Conservation (phyloP, 495 filamentous ascomycete genomes). For the Staphylotrichum tortipilum region DNA sequence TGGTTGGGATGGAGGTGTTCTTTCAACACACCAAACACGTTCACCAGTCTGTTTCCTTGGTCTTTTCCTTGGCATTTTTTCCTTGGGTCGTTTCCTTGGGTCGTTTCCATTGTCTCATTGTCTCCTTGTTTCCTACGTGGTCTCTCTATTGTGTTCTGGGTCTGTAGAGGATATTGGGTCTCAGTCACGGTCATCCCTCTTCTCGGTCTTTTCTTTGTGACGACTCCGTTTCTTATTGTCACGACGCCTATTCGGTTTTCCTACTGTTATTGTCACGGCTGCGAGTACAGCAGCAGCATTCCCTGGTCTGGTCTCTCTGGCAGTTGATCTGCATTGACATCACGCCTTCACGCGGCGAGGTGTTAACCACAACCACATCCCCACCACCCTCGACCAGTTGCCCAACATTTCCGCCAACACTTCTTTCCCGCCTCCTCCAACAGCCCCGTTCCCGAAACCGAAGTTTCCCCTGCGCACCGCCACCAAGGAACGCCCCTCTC, state of each 20-base stretch:
- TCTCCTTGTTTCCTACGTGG: slow-evolving; percentile 16
- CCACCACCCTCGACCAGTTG: slow-evolving; percentile 1
- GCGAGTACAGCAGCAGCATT: background rate
- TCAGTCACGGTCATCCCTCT: too few species aligned
- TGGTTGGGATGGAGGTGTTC: background rate
- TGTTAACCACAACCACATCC: background rate
- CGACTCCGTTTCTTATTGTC: slow-evolving; percentile 20
- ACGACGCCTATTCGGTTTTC: background rate
- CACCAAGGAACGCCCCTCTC: slow-evolving; percentile 20
- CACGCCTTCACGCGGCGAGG: background rate
- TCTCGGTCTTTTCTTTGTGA: slow-evolving; percentile 11
- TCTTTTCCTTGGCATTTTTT: background rate
- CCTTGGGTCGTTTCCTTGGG: background rate
- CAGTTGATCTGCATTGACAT: slow-evolving; percentile 24
- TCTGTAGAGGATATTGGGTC: slow-evolving; percentile 17
- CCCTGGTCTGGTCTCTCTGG: slow-evolving; percentile 5
- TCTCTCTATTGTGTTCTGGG: slow-evolving; percentile 14
- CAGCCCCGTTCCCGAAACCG: slow-evolving; percentile 20
- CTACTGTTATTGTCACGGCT: background rate
- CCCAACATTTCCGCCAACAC: slow-evolving; percentile 21
- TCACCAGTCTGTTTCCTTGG: background rate
- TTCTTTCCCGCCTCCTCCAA: slow-evolving; percentile 22
- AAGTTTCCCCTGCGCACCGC: slow-evolving; percentile 23
- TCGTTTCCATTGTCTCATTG: slow-evolving; percentile 7
- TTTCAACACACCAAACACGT: background rate